Evolutionary conservation across 306 rosid genomes (phyloP).

Genomic region (Coriaria nepalensis): DNA sequence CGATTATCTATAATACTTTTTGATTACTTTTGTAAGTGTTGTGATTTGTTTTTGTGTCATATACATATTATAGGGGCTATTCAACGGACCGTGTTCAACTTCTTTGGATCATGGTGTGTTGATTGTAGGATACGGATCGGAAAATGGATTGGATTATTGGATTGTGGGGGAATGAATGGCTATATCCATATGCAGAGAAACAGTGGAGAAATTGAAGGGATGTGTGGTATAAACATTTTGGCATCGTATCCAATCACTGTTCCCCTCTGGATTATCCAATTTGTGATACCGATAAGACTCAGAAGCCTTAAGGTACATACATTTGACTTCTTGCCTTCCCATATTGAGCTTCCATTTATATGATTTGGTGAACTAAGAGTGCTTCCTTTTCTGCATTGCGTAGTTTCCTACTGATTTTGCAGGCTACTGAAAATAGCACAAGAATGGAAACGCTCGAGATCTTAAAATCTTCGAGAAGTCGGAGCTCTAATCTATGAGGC

Average conservation of each 20-base stretch:
- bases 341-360: too few relatives aligned
- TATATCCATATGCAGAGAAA: slow-evolving; percentile 55
- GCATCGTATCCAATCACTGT: slow-evolving; percentile 79
- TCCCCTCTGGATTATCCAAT: slow-evolving; percentile 74
- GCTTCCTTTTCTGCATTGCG: too few relatives aligned
- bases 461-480: slow-evolving; percentile 15
- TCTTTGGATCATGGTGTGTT: slow-evolving; percentile 79
- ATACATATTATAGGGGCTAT: slow-evolving; percentile 75
- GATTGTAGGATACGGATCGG: slow-evolving; percentile 79
- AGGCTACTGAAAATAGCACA: slow-evolving; percentile 23
- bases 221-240: slow-evolving; percentile 77
- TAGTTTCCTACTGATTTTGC: too few relatives aligned
- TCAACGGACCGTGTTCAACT: slow-evolving; percentile 75
- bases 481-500: slow-evolving; percentile 19
- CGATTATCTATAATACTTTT: neutral
- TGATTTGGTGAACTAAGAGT: too few relatives aligned
- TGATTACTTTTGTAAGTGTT: slow-evolving; percentile 2
- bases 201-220: slow-evolving; percentile 36
- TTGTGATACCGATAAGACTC: slow-evolving; percentile 34
- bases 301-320: slow-evolving; percentile 66
- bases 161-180: slow-evolving; percentile 90
- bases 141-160: slow-evolving; percentile 79
- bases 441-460: slow-evolving; percentile 16
- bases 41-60: slow-evolving; percentile 16
- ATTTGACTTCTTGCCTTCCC: too few relatives aligned